Evolutionary conservation across 1,139 yeast species (phyloP), one percentile per base, ranked within the genome.

Genomic region (Ogataea hybrid): DNA sequence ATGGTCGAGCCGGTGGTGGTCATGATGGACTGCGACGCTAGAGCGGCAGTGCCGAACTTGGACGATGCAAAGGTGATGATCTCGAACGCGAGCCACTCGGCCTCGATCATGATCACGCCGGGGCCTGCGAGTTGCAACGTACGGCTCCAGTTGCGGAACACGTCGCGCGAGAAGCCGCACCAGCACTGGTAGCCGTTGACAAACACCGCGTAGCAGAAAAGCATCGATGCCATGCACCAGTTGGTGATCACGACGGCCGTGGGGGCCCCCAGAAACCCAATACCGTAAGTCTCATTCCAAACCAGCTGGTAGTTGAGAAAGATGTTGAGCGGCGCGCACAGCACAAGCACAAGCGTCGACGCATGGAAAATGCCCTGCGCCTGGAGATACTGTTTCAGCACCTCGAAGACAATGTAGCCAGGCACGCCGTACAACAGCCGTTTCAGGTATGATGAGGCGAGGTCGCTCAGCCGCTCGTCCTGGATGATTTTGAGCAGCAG

Each of bases 351-450:
- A 49, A 81, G 77, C 1, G 90, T 83, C 7, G 89, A 81, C 1
- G 90, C 90, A 59, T 84, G 88, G 61, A 84, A 84, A 14, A 83
- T 75, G 11, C 88, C 89, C 64, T 84, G 94, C 35, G 88, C 79
- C 60, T 84, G 92, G 47, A 84, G 66, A 56, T 71, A 84, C 57
- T 84, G 81, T 57, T 84, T 84, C 32, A 80, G 75, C 53, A 81
- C 81, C 62, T 84, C 94, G 54, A 84, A 84, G 9, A 83, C 53
- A 20, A 84, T 78, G 57, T 76, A 84, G 0, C 86, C 90, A 0
- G 92, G 92, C 14, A 83, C 69, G 11, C 92, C 90, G 43, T 75
- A 58, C 10, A 79, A 65, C 14, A 82, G 67, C 3, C 79, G 64
- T 42, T 66, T 62, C 48, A 84, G 65, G 59, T 84, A 84, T 15